These are phyloP conservation scores for Penicillium sp. DNA, from an alignment of 2,329 filamentous ascomycete species.

Conservation along the genomic window DNA sequence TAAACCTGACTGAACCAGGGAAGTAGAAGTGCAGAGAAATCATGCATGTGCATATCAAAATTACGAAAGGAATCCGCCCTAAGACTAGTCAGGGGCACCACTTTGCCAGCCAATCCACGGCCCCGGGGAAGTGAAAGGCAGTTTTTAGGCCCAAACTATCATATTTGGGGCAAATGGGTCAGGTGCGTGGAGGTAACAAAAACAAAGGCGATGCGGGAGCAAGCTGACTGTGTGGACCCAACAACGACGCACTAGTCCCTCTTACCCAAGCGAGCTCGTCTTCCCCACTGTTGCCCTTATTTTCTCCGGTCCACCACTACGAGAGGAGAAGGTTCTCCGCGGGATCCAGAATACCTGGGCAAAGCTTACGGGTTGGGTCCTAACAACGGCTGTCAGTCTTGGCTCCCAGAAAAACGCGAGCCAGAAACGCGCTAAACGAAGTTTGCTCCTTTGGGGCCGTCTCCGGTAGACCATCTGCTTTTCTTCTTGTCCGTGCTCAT, in stretches of 20 bases:
- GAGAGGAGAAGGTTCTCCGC: constrained; percentile 11
- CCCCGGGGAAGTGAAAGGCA: not conserved
- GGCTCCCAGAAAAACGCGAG: constrained; percentile 7
- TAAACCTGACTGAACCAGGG: not conserved
- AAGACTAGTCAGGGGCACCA: constrained; percentile 22
- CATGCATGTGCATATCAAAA: not conserved
- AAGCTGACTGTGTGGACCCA: not conserved
- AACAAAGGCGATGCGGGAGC: not conserved
- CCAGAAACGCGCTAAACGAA: constrained; percentile 13
- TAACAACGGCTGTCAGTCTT: constrained; percentile 25
- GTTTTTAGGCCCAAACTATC: constrained; percentile 1
- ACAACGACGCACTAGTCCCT: not conserved
- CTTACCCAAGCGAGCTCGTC: not conserved
- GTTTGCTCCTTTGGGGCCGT: constrained; percentile 6
- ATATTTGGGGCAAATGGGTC: not conserved
- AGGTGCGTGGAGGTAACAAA: not conserved
- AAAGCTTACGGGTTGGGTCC: constrained; percentile 17
- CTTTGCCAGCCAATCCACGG: not conserved
- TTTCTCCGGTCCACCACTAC: not conserved
- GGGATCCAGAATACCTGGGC: constrained; percentile 2
- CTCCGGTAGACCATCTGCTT: not conserved
- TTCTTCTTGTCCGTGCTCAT: constrained; percentile 5
- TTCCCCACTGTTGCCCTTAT: not conserved
- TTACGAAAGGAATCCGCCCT: not conserved
- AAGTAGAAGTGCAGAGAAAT: not conserved